phyloP scores from a whole-genome alignment of 2,329 filamentous ascomycete genomes.

The Colletotrichum sp. region DNA sequence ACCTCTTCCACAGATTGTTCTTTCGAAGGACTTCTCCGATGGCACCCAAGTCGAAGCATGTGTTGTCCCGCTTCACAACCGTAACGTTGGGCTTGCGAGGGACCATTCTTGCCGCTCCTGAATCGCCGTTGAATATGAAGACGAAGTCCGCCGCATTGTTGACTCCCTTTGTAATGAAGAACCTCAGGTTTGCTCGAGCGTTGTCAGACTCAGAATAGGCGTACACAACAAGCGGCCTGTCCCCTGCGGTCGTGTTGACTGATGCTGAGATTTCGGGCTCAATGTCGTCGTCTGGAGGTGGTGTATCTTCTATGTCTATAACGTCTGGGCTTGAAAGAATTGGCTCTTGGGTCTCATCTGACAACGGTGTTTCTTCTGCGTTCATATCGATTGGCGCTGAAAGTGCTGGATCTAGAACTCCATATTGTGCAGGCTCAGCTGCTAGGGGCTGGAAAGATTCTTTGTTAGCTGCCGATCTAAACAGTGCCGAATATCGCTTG shows the following conservation, averaged over 20 bases:
- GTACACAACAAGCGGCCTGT: background rate
- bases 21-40: constrained; percentile 35
- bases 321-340: background rate
- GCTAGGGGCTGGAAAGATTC: background rate
- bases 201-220: constrained; percentile 21
- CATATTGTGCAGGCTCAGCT: background rate
- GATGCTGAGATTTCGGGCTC: background rate
- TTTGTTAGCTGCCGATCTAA: background rate
- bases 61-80: constrained; percentile 31
- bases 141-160: constrained; percentile 40
- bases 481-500: background rate
- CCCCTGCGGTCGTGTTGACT: background rate
- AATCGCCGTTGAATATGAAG: constrained; percentile 41
- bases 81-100: constrained; percentile 32
- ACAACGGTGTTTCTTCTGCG: background rate
- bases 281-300: background rate
- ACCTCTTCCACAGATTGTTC: constrained; percentile 33
- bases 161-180: constrained; percentile 38
- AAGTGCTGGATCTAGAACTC: background rate
- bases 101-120: constrained; percentile 27
- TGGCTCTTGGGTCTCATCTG: background rate
- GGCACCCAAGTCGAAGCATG: constrained; percentile 39
- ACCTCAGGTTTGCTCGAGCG: constrained; percentile 34
- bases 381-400: background rate
- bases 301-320: background rate